Evolutionary conservation across 345 rosid genomes (phyloP).

Genomic region (Isatis tinctoria): DNA sequence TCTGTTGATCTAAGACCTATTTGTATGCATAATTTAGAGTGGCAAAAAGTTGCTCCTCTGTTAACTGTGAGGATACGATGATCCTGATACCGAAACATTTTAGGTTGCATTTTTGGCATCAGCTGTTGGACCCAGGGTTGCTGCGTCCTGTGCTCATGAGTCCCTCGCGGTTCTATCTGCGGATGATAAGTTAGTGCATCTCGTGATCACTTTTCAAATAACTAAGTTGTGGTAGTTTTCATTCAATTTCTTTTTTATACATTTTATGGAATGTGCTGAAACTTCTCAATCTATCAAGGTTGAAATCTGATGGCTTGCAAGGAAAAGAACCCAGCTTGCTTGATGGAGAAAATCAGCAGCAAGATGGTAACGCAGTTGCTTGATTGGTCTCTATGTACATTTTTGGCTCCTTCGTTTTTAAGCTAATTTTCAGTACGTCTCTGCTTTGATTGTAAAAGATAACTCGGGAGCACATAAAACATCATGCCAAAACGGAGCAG

Average conservation of each 20-base stretch:
- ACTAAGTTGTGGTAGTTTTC: background rate
- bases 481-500: constrained; percentile 47
- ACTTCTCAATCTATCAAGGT: constrained; percentile 40
- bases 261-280: constrained; percentile 18
- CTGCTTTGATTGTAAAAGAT: constrained; percentile 35
- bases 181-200: constrained; percentile 59
- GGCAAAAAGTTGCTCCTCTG: constrained; percentile 4
- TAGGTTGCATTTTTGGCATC: constrained; percentile 97
- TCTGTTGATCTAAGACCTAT: background rate
- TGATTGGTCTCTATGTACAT: background rate
- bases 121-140: constrained; percentile 97
- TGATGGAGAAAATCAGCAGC: constrained; percentile 50
- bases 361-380: constrained; percentile 38
- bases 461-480: constrained; percentile 35
- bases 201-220: background rate
- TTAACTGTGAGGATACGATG: background rate
- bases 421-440: background rate
- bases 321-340: constrained; percentile 43
- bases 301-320: constrained; percentile 47
- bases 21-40: background rate
- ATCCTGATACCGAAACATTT: constrained; percentile 16
- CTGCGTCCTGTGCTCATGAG: constrained; percentile 98
- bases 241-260: background rate
- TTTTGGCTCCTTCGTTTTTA: background rate
- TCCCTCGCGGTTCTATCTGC: constrained; percentile 72